Conservation (phyloP, 164 flowering plant species). For the Annona squamosa region DNA sequence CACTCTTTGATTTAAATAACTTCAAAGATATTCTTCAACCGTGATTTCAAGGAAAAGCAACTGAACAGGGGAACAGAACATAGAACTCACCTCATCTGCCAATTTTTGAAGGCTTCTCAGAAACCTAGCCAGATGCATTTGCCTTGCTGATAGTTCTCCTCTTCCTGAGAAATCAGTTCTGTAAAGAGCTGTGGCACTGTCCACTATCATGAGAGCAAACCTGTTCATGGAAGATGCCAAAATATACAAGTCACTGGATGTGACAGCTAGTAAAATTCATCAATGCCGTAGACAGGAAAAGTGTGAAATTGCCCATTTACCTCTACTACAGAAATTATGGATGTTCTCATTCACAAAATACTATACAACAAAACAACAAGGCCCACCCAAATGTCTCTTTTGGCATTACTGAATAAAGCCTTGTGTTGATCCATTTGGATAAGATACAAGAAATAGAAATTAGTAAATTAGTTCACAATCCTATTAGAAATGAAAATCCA, state of each 20-base stretch:
- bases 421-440: too few relatives aligned
- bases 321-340: too few relatives aligned
- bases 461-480: too few relatives aligned
- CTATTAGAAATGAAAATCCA: too few relatives aligned
- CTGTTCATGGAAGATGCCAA: conserved; percentile 20
- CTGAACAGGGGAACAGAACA: not conserved
- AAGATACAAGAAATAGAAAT: too few relatives aligned
- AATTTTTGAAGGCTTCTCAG: conserved; percentile 72
- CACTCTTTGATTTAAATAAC: not conserved
- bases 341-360: not conserved
- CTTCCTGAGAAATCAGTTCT: conserved; percentile 92
- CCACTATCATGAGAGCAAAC: conserved; percentile 90
- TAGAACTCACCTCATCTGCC: conserved; percentile 74
- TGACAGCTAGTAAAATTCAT: not conserved
- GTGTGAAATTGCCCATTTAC: not conserved
- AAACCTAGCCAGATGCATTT: conserved; percentile 48
- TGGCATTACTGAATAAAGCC: too few relatives aligned
- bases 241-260: not conserved
- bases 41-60: too few relatives aligned
- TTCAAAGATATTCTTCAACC: not conserved
- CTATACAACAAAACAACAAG: not conserved
- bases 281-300: not conserved
- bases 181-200: conserved; percentile 90
- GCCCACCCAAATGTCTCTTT: too few relatives aligned
- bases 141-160: conserved; percentile 94